These are phyloP conservation scores for Diaporthe sp. DNA, from an alignment of 2,329 filamentous ascomycete genomes.

Conservation along the genomic window DNA sequence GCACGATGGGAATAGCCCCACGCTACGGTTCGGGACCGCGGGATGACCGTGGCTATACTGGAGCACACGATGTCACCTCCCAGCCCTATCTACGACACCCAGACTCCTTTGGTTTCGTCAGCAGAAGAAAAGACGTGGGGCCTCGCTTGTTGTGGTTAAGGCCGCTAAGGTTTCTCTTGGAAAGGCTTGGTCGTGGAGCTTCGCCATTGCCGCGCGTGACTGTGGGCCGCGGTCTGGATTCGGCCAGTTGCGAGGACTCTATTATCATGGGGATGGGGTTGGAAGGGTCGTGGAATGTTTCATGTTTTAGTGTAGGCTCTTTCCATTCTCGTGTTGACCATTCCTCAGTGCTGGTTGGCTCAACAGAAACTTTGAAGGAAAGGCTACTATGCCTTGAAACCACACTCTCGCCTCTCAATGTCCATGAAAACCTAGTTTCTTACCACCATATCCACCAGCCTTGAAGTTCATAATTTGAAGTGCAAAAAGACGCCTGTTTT, in stretches of 20 bases:
- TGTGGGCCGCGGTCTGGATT: neutral
- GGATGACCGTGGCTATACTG: neutral
- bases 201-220: neutral
- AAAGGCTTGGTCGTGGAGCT: conserved; percentile 20
- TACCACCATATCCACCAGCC: too few species aligned
- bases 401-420: neutral
- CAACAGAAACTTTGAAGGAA: neutral
- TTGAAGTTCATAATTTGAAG: too few species aligned
- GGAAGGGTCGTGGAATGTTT: neutral
- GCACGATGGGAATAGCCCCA: neutral
- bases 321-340: neutral
- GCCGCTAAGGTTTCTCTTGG: conserved; percentile 7
- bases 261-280: neutral
- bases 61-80: neutral
- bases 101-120: neutral
- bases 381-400: neutral
- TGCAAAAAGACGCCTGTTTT: too few species aligned
- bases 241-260: neutral
- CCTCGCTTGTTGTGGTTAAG: neutral
- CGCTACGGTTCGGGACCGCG: neutral
- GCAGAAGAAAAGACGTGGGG: neutral
- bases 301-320: neutral
- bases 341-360: neutral
- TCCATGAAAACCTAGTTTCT: too few species aligned
- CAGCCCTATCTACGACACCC: neutral